Evolutionary conservation across 495 filamentous ascomycete genomes (phyloP), one percentile per base, ranked within the genome.

Genomic region (Polyplosphaeria fusca): DNA sequence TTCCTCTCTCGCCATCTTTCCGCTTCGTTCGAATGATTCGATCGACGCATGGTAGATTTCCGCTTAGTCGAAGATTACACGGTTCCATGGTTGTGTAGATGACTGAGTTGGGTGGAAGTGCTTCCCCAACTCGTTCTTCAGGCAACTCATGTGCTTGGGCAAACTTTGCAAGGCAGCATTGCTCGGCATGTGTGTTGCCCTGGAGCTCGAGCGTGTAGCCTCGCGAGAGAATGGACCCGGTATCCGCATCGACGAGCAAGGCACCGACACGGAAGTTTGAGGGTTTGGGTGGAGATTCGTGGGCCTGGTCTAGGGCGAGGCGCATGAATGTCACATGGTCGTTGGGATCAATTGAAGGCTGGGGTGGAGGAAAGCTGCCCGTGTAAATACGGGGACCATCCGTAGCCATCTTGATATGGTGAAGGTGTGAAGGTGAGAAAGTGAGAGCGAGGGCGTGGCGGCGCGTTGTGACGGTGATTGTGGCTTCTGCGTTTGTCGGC

Each of bases 11-110:
- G 5, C 69, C 61, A 38, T 66, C 52, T 7, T 63, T 65, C 26
- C 67, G 20, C 20, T 47, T 65, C 18, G 86, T 82, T 37, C 74
- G 70, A 47, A 90, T 68, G 48, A 97, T 91, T 50, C 91, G 77
- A 59, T 95, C 82, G 11, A 88, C 86, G 64, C 93, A 98, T 0
- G 89, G 82, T 30, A 78, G 60, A 68, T 96, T 93, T 2, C 91
- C 91, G 39, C 84, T 90, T 25, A 93, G 70, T 43, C 93, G 76
- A 58, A 86, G 79, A 37, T 80, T 86, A 70, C 93, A 98, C 1
- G 93, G 93, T 73, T 97, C 93, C 76, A 98, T 87, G 0, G 91
- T 96, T 1, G 94, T 95, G 68, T 96, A 97, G 26, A 98, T 75
- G 11, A 83, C 78, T 2, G 86, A 74, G 20, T 70, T 66, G 14